Base-by-base conservation (phyloP, 352 stramenopile species). In the Globisporangium solare region DNA sequence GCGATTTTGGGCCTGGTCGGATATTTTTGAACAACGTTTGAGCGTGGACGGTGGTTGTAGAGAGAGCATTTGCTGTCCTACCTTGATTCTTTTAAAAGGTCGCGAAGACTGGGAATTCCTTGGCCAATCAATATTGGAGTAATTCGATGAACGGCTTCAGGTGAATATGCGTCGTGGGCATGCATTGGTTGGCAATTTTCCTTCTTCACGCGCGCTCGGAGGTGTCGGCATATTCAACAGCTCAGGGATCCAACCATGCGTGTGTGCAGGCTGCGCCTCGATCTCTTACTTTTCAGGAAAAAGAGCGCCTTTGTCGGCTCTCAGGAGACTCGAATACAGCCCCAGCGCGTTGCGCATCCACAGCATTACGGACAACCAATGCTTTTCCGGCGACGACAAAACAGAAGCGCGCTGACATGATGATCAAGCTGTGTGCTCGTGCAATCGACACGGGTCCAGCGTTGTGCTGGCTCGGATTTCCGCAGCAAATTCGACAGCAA, bases 381-480 rank as follows among this genome's bases (percentile, higher is more conserved):
- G 46, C 58, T 21, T 59, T 59, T 18, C 58, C 58, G 42, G 37
- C 43, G 32, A 37, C 20, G 18, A 53, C 53, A 10, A 49, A 51
- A 47, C 45, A 61, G 8, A 48, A 62, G n/a, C 55, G 61, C 3
- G 21, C 60, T 37, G 49, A 63, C 5, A 65, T 57, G 13, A 63
- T 81, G 42, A 54, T 68, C 12, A 46, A 61, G 46, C 56, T 78
- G 8, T 80, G 70, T 47, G 39, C 67, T 8, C 21, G 21, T 21
- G 51, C 58, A 12, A 49, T 39, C 2, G 54, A 51, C 39, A 53
- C 27, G 32, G 69, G 57, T 13, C 79, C 74, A 24, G 76, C 67
- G n/a, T 56, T 54, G 18, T 87, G 79, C n/a, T 89, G 79, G 79
- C 37, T 66, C 1, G 48, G 58, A 4, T 51, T 79, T 32, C 57